A percentile compares a stretch with the other conserved stretches of the same genome.
These are phyloP conservation scores for Trifolium subterraneum DNA, from an alignment of 306 rosid genomes.

Conservation along the genomic window DNA sequence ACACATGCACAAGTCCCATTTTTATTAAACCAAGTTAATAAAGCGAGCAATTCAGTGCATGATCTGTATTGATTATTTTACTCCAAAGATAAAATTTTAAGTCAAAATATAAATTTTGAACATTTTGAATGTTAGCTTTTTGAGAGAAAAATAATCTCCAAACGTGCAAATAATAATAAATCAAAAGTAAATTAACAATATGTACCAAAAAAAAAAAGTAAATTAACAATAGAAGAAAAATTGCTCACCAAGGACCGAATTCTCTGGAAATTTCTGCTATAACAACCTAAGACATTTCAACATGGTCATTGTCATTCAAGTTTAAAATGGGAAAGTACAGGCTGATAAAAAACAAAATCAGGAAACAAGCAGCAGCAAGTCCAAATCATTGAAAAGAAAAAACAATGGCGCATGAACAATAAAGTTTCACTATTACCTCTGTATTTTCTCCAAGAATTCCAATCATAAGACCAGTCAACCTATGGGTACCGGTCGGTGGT, in stretches of 20 bases:
- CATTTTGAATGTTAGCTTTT: conserved; percentile 14
- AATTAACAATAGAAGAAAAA: conserved; percentile 25
- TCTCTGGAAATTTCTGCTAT: conserved; percentile 88
- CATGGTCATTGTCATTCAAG: conserved; percentile 36
- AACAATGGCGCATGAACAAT: conserved; percentile 6
- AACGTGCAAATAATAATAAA: neutral
- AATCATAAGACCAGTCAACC: conserved; percentile 68
- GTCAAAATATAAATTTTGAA: conserved; percentile 14
- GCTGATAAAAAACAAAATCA: conserved; percentile 16
- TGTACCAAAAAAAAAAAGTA: too few relatives aligned
- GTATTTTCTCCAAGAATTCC: conserved; percentile 90
- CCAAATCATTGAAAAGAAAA: conserved; percentile 10
- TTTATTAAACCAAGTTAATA: conserved; percentile 31
- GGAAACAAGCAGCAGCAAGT: conserved; percentile 1
- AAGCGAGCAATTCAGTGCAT: conserved; percentile 8
- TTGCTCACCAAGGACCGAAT: conserved; percentile 95
- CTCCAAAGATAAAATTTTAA: neutral
- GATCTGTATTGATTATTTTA: neutral
- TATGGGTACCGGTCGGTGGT: conserved; percentile 61
- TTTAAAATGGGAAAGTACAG: conserved; percentile 32
- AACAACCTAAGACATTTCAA: conserved; percentile 75
- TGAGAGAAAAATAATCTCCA: conserved; percentile 31
- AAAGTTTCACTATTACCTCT: conserved; percentile 59
- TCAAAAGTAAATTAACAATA: conserved; percentile 13
- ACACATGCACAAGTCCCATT: conserved; percentile 35